Conservation (phyloP, 306 rosid genomes). For the Trifolium dubium region DNA sequence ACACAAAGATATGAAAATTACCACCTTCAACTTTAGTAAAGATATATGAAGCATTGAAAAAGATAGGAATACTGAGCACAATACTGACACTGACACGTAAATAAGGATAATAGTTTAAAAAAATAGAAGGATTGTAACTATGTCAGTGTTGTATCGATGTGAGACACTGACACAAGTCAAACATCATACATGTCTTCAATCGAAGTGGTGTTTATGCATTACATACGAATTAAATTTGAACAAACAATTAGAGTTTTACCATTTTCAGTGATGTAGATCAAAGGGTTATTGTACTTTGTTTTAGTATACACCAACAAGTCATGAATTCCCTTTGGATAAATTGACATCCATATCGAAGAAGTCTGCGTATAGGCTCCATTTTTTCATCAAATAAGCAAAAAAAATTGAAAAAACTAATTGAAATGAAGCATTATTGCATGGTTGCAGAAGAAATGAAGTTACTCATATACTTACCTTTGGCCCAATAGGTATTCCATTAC, state of each 20-base stretch:
- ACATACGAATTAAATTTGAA: neutral
- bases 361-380: slow-evolving; percentile 33
- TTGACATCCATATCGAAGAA: slow-evolving; percentile 50
- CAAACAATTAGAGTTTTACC: neutral
- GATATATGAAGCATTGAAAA: too few relatives aligned
- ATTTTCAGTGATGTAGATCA: slow-evolving; percentile 41
- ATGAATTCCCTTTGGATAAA: slow-evolving; percentile 56
- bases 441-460: neutral
- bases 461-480: slow-evolving; percentile 33
- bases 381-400: neutral
- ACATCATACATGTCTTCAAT: neutral
- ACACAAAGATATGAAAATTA: too few relatives aligned
- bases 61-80: too few relatives aligned
- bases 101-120: neutral
- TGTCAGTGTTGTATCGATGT: too few relatives aligned
- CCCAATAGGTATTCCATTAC: slow-evolving; percentile 44
- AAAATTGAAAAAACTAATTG: neutral
- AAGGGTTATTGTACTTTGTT: slow-evolving; percentile 37
- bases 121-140: neutral
- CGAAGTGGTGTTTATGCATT: neutral
- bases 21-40: too few relatives aligned
- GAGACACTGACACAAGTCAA: neutral
- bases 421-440: slow-evolving; percentile 1
- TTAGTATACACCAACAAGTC: slow-evolving; percentile 45
- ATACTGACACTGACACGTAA: neutral